These are phyloP conservation scores for Phylloporus sp. DNA, from an alignment of 768 basidiomycete species.

Conservation along the genomic window DNA sequence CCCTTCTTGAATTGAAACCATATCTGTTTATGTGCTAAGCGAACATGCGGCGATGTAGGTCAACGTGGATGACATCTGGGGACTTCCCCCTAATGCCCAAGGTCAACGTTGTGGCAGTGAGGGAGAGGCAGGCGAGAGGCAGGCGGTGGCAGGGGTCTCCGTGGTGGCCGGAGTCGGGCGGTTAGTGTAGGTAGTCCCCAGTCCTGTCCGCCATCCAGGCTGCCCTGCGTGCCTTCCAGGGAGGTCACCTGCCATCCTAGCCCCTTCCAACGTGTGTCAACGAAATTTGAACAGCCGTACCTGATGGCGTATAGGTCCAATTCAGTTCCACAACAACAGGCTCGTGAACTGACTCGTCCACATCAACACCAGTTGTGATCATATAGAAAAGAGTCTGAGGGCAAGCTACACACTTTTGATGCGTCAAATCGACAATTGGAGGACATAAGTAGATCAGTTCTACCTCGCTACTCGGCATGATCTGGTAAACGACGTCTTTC, in stretches of 20 bases:
- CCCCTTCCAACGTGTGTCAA: too few species aligned
- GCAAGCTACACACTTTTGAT: not conserved
- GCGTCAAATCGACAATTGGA: not conserved
- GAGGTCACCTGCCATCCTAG: too few species aligned
- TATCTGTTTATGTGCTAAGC: not conserved
- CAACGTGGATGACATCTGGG: not conserved
- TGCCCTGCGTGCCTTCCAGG: too few species aligned
- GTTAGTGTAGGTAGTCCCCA: too few species aligned
- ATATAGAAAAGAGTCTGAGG: not conserved
- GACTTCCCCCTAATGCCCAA: not conserved
- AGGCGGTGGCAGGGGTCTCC: too few species aligned
- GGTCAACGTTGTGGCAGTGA: not conserved
- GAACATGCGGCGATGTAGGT: not conserved
- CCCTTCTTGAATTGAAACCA: too few species aligned
- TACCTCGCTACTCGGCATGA: not conserved
- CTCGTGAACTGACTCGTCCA: not conserved
- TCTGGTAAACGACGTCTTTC: not conserved
- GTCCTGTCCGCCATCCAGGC: too few species aligned
- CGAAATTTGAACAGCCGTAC: not conserved
- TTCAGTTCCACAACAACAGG: not conserved
- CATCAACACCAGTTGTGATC: not conserved
- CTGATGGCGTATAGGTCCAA: not conserved
- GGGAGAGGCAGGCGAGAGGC: too few species aligned
- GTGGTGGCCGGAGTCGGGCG: too few species aligned
- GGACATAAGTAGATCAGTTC: too few species aligned